A percentile compares a stretch with the other conserved stretches of the same genome.
Conservation (phyloP, 1,284 basidiomycete genomes). For the Sporisorium scitamineum region DNA sequence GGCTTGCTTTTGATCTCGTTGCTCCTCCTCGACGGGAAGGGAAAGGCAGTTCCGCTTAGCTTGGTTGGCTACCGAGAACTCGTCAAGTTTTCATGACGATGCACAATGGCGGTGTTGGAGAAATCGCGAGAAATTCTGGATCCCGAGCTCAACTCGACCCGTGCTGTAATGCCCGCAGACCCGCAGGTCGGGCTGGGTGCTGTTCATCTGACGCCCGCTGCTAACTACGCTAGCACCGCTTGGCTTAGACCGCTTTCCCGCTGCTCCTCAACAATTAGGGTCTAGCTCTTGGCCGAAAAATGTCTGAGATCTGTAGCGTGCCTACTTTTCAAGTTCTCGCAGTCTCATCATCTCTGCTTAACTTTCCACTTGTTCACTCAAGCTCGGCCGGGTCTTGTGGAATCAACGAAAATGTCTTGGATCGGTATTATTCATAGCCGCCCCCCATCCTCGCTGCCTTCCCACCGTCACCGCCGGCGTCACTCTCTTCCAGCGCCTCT, state of each 20-base stretch:
- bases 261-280: background rate
- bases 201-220: constrained; percentile 2
- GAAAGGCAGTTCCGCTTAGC: background rate
- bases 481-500: too few species aligned
- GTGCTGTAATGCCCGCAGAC: constrained; percentile 3
- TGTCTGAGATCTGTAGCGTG: constrained; percentile 12
- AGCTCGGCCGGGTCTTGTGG: too few species aligned
- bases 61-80: background rate
- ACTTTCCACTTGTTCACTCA: too few species aligned
- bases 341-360: too few species aligned
- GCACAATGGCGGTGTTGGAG: background rate
- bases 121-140: background rate
- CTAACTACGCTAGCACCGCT: too few species aligned
- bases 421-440: too few species aligned
- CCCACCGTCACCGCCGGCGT: too few species aligned
- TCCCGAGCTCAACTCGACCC: background rate
- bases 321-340: too few species aligned
- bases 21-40: background rate
- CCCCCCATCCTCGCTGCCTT: too few species aligned
- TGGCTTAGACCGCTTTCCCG: background rate
- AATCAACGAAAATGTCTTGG: too few species aligned
- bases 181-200: background rate
- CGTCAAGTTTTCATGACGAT: background rate
- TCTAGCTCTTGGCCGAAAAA: constrained; percentile 5
- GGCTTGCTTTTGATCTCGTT: too few species aligned